Base-by-base conservation (phyloP, 78 protist species). In the Dictyostelium discoideum region DNA sequence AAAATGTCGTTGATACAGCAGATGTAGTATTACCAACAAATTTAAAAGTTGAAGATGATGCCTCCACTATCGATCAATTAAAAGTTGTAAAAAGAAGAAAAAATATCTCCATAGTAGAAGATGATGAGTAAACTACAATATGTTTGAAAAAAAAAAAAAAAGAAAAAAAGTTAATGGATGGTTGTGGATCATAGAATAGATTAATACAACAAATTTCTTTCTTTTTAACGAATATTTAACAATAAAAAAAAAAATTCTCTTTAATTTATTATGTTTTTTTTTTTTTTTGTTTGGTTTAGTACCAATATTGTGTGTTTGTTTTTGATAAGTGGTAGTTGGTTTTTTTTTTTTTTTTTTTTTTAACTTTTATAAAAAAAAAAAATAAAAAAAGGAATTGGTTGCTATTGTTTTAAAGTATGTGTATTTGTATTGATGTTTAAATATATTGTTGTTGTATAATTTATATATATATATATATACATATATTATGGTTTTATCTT, bases 31-130 rank as follows among this genome's bases (percentile, higher is more conserved):
- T 29, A 80, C 22, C 39, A 42, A 77, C 44, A 77, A 76, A 32
- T 39, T 22, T 29, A 29, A 29, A 77, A 39, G 40, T n/a, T n/a
- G 84, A 46, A 44, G 63, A 79, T 39, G 63, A 79, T 44, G 84
- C 63, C 2, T 44, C 54, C 24, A 79, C 26, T 3, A 79, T 79
- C 44, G 84, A 79, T 44, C 29, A 79, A 22, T 22, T 79, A n/a
- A 79, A 79, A 79, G 60, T 79, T 44, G 63, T 79, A 44, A 79
- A 79, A 79, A 79, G 63, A 79, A 79, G 84, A 79, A 79, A 79
- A 79, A 39, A 39, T 11, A 26, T 44, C 22, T 29, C 83, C 3
- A 18, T 44, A 11, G n/a, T 40, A 0, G 83, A 77, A 32, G 84
- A 79, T 22, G 84, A 78, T n/a, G 84, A 78, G n/a, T 78, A 78